Evolutionary conservation across 306 rosid species (phyloP).

Genomic region (Coriaria nepalensis): DNA sequence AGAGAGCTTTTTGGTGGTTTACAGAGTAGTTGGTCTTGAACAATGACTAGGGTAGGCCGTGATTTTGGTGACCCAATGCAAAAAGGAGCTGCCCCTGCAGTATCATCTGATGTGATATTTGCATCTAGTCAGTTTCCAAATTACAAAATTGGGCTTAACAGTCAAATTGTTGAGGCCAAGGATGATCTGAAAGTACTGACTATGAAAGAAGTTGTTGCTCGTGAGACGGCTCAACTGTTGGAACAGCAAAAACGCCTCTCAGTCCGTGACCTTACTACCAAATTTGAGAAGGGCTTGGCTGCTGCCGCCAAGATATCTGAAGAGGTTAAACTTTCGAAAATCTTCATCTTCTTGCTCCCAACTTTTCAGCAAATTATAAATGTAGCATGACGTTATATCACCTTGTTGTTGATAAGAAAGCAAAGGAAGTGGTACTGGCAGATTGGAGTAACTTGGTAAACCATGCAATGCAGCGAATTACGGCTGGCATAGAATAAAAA

Average conservation of each 20-base stretch:
- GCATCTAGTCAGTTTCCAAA: conserved; percentile 75
- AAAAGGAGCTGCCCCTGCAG: conserved; percentile 44
- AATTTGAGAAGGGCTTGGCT: conserved; percentile 91
- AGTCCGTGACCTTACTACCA: conserved; percentile 75
- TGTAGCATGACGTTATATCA: not conserved
- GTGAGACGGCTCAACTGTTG: conserved; percentile 78
- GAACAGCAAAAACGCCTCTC: conserved; percentile 91
- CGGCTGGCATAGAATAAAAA: too few relatives aligned
- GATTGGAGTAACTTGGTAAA: not conserved
- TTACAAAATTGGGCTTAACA: conserved; percentile 65
- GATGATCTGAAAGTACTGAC: conserved; percentile 53
- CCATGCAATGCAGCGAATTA: not conserved
- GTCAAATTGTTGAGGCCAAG: conserved; percentile 64
- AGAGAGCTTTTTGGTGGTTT: conserved; percentile 21
- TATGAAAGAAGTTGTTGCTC: conserved; percentile 86
- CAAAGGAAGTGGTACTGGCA: not conserved
- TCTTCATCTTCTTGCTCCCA: not conserved
- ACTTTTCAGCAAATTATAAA: not conserved
- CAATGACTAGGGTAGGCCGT: conserved; percentile 64
- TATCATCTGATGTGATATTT: conserved; percentile 70
- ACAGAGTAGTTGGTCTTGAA: conserved; percentile 24
- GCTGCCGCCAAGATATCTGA: conserved; percentile 94
- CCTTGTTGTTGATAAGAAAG: not conserved
- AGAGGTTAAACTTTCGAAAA: conserved; percentile 35
- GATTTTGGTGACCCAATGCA: conserved; percentile 68